Base-by-base conservation (phyloP, 2,329 filamentous ascomycete genomes). In the Sporothrix protearum region DNA sequence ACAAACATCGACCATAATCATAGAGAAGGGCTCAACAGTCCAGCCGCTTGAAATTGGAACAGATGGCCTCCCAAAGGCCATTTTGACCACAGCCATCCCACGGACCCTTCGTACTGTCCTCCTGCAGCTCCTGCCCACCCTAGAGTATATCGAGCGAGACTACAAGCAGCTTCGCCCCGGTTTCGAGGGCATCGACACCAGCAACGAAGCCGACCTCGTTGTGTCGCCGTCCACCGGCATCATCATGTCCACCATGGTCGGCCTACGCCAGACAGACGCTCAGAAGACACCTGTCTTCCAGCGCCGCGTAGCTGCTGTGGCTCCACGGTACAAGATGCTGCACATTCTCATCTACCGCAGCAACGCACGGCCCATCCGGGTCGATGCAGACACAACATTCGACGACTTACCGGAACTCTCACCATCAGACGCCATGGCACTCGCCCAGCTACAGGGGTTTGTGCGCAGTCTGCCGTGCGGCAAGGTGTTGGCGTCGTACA, bases 191-290 rank as follows among this genome's bases (percentile, higher is more conserved):
- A 57, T 63, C 3, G 16, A 64, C 14, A 42, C 28, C 22, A 30
- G 45, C 4, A 67, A 71, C 39, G 76, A 77, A 78, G 90, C 92
- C 2, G 94, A 97, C 76, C 80, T 97, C 2, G 86, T 91, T 0
- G 76, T 94, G 5, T 92, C 92, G 0, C 88, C 92, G 0, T 84
- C 83, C 0, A 88, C 86, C 0, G 93, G 92, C 0, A 81, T 97
- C 2, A 79, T 97, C 0, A 77, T 92, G 25, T 92, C 92, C 0
- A 92, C 87, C 0, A 81, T 94, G 5, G 87, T 94, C 73, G 88
- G 90, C 74, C 84, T 91, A 33, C 91, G 89, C 57, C 94, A 97
- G 76, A 72, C 68, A 1, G 71, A 71, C 8, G 8, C 55, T 0
- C 66, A 70, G 4, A 63, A 64, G 7, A 16, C 5, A 1, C 33